A percentile compares a stretch with the other conserved stretches of the same genome.
phyloP scores from a whole-genome alignment of 495 filamentous ascomycete genomes.

The Penicillium paradoxum region DNA sequence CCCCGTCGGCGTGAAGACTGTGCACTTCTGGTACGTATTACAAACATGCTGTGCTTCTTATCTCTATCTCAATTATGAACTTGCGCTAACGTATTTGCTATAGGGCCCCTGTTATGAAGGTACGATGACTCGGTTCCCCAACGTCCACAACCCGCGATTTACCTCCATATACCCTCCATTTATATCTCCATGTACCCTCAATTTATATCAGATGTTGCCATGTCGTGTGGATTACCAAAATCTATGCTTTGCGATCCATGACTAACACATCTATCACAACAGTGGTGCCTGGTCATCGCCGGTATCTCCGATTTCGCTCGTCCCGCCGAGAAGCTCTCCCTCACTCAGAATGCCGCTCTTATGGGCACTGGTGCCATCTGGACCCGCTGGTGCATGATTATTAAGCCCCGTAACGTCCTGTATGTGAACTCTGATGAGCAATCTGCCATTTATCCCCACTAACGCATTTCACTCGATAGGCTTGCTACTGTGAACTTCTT shows the following conservation, averaged over 20 bases:
- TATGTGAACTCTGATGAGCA: constrained; percentile 34
- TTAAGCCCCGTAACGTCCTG: constrained; percentile 88
- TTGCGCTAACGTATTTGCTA: constrained; percentile 14
- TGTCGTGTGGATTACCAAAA: too few relatives aligned
- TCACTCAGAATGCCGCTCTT: constrained; percentile 85
- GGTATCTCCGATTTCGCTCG: constrained; percentile 88
- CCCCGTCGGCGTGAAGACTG: constrained; percentile 85
- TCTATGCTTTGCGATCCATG: not conserved
- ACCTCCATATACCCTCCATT: not conserved
- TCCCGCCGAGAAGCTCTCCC: constrained; percentile 85
- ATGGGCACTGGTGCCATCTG: constrained; percentile 90
- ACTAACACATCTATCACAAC: constrained; percentile 16
- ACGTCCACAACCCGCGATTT: constrained; percentile 2
- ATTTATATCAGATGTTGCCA: not conserved
- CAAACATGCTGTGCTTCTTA: not conserved
- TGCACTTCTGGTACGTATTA: constrained; percentile 86
- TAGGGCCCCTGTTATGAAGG: constrained; percentile 94
- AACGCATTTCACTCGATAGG: constrained; percentile 34
- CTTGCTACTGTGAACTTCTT: constrained; percentile 98
- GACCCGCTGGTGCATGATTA: constrained; percentile 98
- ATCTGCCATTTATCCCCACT: not conserved
- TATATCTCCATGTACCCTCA: not conserved
- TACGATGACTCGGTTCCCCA: constrained; percentile 33
- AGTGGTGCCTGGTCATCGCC: constrained; percentile 89
- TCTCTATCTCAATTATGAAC: not conserved